Base-by-base conservation (phyloP, 148 eudicot species). In the Persicaria tinctoria region DNA sequence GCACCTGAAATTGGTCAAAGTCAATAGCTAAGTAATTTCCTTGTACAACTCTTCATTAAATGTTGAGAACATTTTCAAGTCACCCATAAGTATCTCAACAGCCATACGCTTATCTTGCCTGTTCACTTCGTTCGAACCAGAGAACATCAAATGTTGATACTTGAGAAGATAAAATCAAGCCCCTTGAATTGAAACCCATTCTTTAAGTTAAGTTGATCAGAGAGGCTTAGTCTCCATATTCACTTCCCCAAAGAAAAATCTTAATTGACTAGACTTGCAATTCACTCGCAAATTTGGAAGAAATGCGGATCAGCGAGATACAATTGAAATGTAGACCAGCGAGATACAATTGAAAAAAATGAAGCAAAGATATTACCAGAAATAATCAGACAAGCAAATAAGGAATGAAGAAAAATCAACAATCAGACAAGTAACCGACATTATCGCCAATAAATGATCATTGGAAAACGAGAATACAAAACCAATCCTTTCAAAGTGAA, bases 31-130 rank as follows among this genome's bases (percentile, higher is more conserved):
- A 3, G 93, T 89, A 71, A 93, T 89, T 79, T 93, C 98, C 77
- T 90, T 87, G 63, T 89, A 90, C 32, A 93, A 89, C 50, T 87
- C 96, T 76, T 87, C 96, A 74, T 90, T 88, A 70, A 90, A 93
- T 49, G 93, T 81, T 5, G 96, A 88, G 80, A 93, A 93, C 74
- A 89, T 93, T 77, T 90, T 93, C 77, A 93, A 84, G 79, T 93
- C 97, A 83, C 90, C 86, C 62, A 88, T 88, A 75, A 93, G 84
- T 73, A 93, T 89, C 3, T 93, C 96, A 47, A 87, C 91, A 73
- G 96, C 98, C 77, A 84, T 93, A 12, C 88, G 79, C 48, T 90
- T 88, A 78, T 23, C 8, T 23, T 60, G 23, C 8, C 7, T 60
- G 23, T 60, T 14, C 41, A 23, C 66, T 3, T 27, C 11, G 12